Evolutionary conservation across 495 filamentous ascomycete species (phyloP).

Genomic region (Massariosphaeria phaeospora): DNA sequence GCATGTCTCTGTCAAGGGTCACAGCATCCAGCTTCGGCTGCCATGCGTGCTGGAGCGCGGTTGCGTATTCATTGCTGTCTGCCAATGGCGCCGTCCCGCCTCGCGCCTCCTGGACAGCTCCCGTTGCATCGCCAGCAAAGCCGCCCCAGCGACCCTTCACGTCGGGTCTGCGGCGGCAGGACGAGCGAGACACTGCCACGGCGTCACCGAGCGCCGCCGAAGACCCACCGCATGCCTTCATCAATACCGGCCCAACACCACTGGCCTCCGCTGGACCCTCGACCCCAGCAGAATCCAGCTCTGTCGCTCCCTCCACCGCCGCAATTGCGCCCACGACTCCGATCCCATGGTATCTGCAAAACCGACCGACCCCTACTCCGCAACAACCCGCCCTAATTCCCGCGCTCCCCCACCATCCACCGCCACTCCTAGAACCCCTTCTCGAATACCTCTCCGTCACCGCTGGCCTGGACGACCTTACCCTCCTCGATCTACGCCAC

Average conservation of each 20-base stretch:
- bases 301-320: not conserved
- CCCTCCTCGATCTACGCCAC: slow-evolving; percentile 71
- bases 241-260: not conserved
- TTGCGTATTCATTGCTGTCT: not conserved
- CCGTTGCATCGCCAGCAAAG: not conserved
- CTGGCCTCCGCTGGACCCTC: not conserved
- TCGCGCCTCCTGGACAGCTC: slow-evolving; percentile 5
- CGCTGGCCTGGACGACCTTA: slow-evolving; percentile 73
- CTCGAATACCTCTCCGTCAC: slow-evolving; percentile 75
- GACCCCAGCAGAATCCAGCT: not conserved
- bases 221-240: no score
- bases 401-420: slow-evolving; percentile 66
- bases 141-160: not conserved
- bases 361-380: slow-evolving; percentile 41
- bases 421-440: slow-evolving; percentile 64
- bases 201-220: not conserved
- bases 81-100: not conserved
- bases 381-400: slow-evolving; percentile 55
- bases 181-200: not conserved
- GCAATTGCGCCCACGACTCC: not conserved
- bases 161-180: not conserved
- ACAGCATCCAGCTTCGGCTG: not conserved
- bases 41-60: slow-evolving; percentile 1
- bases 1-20: not conserved
- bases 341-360: slow-evolving; percentile 73